Base-by-base conservation (phyloP, 1,284 basidiomycete genomes). In the Leccinum insolens region DNA sequence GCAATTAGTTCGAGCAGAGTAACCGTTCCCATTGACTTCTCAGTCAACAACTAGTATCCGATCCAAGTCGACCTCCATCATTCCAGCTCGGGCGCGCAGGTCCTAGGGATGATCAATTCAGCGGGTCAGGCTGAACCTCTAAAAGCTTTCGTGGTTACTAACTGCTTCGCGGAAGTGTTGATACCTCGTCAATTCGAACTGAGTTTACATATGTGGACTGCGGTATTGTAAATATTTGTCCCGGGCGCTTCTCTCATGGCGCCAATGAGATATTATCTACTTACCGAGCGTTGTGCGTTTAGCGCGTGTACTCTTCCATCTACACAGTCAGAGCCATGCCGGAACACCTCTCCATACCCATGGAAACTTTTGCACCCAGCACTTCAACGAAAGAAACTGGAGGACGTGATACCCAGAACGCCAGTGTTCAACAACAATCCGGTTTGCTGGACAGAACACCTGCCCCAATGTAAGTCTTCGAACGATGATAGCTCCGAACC, bases 391-490 rank as follows among this genome's bases (percentile, higher is more conserved):
- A 58, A 22, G 55, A 4, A 25, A 7, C 17, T 1, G 58, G 7
- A 58, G n/a, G 6, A 14, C 39, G 14, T 39, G 39, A 39, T 65
- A 44, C 55, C 2, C 65, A 63, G 17, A 41, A 52, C 3, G 37
- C n/a, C 37, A 31, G 6, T 7, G 8, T 6, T 12, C 57, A 59
- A 11, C 65, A 57, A 60, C 57, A 65, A 55, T 41, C 14, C 15
- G 17, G 58, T 25, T 7, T 69, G 15, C 63, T 77, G 0, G 60
- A 17, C 28, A 73, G 69, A n/a, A 76, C 73, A 7, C 73, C 73
- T 2, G 65, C 74, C 12, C 73, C 73, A 22, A 68, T 77, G 73
- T 77, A 52, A 65, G 73, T 70, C 22, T 4, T 15, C 55, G 41
- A 31, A 31, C 2, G 17, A 55, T 58, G 34, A 12, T 22, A 7